Percentiles rank a stretch among this genome's conserved stretches.
phyloP scores from a whole-genome alignment of 2,329 filamentous ascomycete genomes.

The Neofusicoccum umdonicola region DNA sequence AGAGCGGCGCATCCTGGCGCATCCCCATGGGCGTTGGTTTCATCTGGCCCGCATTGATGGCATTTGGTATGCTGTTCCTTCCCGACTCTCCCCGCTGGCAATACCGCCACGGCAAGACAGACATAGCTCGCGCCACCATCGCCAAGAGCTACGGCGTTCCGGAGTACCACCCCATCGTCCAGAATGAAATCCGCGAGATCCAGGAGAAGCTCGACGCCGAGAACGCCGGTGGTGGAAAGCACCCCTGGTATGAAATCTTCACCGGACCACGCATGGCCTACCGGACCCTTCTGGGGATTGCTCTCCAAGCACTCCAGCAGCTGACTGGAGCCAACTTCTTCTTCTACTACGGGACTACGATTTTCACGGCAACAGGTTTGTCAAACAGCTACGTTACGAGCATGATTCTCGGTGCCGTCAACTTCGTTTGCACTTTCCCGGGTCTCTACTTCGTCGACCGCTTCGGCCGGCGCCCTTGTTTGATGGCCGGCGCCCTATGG shows the following conservation, averaged over 20 bases:
- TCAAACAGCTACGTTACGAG: slow-evolving; percentile 45
- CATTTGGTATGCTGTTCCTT: slow-evolving; percentile 53
- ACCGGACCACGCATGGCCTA: slow-evolving; percentile 65
- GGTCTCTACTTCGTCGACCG: slow-evolving; percentile 50
- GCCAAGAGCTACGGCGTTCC: slow-evolving; percentile 56
- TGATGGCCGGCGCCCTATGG: slow-evolving; percentile 46
- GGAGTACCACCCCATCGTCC: slow-evolving; percentile 54
- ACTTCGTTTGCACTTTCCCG: slow-evolving; percentile 48
- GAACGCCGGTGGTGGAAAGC: slow-evolving; percentile 43
- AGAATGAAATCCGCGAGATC: slow-evolving; percentile 55
- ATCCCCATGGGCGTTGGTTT: slow-evolving; percentile 62
- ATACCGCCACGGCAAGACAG: slow-evolving; percentile 55
- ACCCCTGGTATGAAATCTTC: slow-evolving; percentile 67
- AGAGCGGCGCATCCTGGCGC: slow-evolving; percentile 57
- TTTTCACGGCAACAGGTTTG: slow-evolving; percentile 22
- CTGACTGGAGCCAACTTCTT: slow-evolving; percentile 54
- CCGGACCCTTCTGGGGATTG: slow-evolving; percentile 61
- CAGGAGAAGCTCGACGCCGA: slow-evolving; percentile 54
- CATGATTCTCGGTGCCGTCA: slow-evolving; percentile 49
- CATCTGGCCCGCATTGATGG: slow-evolving; percentile 55
- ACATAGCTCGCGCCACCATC: slow-evolving; percentile 52
- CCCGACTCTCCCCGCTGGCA: slow-evolving; percentile 59
- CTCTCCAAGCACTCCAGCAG: slow-evolving; percentile 76
- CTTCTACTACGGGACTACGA: slow-evolving; percentile 40
- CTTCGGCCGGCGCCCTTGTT: slow-evolving; percentile 47